phyloP scores from a whole-genome alignment of 805 yeast species.

The Limtongia smithiae region DNA sequence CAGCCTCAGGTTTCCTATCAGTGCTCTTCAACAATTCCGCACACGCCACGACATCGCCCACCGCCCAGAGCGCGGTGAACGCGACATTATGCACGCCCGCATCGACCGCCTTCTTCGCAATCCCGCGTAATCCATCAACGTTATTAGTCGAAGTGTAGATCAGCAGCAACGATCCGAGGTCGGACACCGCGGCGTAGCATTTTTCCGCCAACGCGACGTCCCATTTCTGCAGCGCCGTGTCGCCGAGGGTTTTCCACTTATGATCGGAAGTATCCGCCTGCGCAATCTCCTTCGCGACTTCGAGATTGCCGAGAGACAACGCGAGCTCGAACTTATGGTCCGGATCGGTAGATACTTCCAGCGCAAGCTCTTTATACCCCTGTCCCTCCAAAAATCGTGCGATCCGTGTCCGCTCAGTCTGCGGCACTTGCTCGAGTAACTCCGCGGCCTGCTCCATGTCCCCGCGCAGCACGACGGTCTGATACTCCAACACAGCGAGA shows the following conservation, averaged over 20 bases:
- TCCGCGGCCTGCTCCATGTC: constrained; percentile 80
- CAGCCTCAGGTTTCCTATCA: constrained; percentile 77
- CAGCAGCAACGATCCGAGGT: constrained; percentile 75
- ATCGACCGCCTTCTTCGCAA: constrained; percentile 65
- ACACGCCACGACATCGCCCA: constrained; percentile 65
- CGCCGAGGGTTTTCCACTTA: constrained; percentile 92
- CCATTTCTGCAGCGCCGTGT: constrained; percentile 74
- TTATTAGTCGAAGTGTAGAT: constrained; percentile 79
- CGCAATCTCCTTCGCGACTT: constrained; percentile 67
- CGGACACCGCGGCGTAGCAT: constrained; percentile 74
- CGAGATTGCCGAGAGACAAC: constrained; percentile 65
- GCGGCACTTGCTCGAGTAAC: constrained; percentile 54
- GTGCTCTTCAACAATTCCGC: constrained; percentile 62
- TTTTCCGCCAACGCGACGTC: constrained; percentile 75
- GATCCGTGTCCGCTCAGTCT: constrained; percentile 66
- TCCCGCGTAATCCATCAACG: constrained; percentile 51
- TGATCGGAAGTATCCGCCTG: constrained; percentile 46
- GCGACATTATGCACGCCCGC: constrained; percentile 85
- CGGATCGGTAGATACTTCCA: constrained; percentile 73
- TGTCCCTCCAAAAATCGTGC: constrained; percentile 93
- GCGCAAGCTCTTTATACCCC: constrained; percentile 80
- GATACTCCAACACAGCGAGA: constrained; percentile 85
- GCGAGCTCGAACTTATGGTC: constrained; percentile 94
- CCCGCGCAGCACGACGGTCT: constrained; percentile 91
- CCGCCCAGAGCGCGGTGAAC: constrained; percentile 85